A percentile compares a stretch with the other conserved stretches of the same genome.
Conservation (phyloP, 768 basidiomycete species). For the Albatrellus ellisii region DNA sequence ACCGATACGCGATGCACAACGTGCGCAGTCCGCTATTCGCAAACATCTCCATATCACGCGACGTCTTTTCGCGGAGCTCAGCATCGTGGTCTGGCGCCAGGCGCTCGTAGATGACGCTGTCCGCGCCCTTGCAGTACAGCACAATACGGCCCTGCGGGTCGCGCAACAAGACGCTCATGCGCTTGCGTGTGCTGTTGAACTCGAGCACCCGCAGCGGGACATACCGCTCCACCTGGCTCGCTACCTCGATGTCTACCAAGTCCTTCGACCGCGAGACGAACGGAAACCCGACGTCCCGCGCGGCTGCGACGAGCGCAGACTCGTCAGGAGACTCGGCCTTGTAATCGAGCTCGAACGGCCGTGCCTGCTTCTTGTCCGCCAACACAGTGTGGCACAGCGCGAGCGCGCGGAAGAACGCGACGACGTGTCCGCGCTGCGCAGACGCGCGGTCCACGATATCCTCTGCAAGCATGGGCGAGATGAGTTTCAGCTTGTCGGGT, state of each 20-base stretch:
- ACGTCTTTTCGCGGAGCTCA: conserved; percentile 61
- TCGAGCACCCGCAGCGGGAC: conserved; percentile 72
- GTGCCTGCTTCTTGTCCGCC: conserved; percentile 54
- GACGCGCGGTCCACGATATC: conserved; percentile 52
- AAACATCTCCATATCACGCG: conserved; percentile 82
- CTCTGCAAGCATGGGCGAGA: conserved; percentile 75
- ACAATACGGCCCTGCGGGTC: conserved; percentile 72
- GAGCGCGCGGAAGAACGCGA: conserved; percentile 90
- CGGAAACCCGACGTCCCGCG: conserved; percentile 87
- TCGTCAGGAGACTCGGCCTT: conserved; percentile 97
- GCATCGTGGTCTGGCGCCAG: conserved; percentile 67
- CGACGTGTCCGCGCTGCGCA: conserved; percentile 50
- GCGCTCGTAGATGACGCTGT: conserved; percentile 86
- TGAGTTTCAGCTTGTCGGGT: conserved; percentile 69
- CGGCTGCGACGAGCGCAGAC: conserved; percentile 84
- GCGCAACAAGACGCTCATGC: conserved; percentile 90
- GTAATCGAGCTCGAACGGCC: conserved; percentile 64
- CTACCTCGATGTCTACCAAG: conserved; percentile 76
- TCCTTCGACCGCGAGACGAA: conserved; percentile 71
- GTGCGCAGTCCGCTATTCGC: conserved; percentile 90
- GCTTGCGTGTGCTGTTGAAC: conserved; percentile 88
- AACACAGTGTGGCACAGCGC: conserved; percentile 89
- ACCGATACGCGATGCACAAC: conserved; percentile 76
- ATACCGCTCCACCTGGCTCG: conserved; percentile 81
- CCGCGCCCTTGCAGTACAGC: conserved; percentile 94